Evolutionary conservation across 495 filamentous ascomycete species (phyloP).

Genomic region (Xylaria telfairii): DNA sequence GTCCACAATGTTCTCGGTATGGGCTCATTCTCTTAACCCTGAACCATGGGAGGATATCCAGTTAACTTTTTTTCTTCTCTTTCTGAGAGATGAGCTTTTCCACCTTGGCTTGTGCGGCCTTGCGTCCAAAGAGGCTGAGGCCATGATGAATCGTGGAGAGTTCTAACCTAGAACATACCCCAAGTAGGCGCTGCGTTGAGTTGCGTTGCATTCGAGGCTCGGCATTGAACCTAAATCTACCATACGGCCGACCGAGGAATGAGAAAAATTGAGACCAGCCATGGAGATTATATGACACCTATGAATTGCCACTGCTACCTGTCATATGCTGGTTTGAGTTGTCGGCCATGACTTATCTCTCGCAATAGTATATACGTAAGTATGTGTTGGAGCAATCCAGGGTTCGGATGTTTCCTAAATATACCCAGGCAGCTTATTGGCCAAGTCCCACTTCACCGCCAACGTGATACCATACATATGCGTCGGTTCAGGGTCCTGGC

Average conservation of each 20-base stretch:
- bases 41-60: neutral
- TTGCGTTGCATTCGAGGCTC: too few species aligned
- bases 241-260: neutral
- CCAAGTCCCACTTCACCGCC: neutral
- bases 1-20: neutral
- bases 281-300: neutral
- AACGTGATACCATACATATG: conserved; percentile 22
- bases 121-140: neutral
- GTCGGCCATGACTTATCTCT: neutral
- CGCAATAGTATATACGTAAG: neutral
- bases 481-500: conserved; percentile 1
- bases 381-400: neutral
- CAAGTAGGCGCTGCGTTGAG: neutral
- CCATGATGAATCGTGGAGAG: neutral
- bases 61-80: neutral
- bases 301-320: neutral
- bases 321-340: conserved; percentile 16
- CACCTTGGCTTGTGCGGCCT: neutral
- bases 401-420: conserved; percentile 15
- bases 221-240: neutral
- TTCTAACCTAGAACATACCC: neutral
- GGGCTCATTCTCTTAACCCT: neutral
- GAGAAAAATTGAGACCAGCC: neutral
- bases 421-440: neutral
- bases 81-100: neutral